Base-by-base conservation (phyloP, 1,284 basidiomycete species). In the Boletus semigastroideus region DNA sequence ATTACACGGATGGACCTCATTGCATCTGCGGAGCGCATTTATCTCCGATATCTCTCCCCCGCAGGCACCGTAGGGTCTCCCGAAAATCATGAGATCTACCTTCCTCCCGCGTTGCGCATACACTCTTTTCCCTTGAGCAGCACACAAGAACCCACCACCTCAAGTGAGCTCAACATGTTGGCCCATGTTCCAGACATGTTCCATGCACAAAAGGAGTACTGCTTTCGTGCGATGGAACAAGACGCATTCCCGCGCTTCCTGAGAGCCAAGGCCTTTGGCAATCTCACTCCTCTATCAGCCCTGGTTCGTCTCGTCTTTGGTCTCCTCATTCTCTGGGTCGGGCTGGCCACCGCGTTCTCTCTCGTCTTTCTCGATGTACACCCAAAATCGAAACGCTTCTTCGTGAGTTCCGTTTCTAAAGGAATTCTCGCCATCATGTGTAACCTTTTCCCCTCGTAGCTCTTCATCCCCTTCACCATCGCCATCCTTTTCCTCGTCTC, bases 161-260 rank as follows among this genome's bases (percentile, higher is more conserved):
- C 84, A 62, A 78, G 79, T 37, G 90, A 95, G 68, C 72, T 85
- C 43, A 83, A 80, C 49, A 77, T 92, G 52, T 77, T 98, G 79
- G 87, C 95, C 1, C 86, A 92, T 58, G 87, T 99, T 40, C 95
- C 96, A 12, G 96, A 98, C 70, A 90, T 98, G 78, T 99, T 98
- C 76, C 93, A 98, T 68, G 76, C 86, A 3, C 96, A 98, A 74
- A 98, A 99, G 76, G 92, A 97, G 66, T 98, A 97, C 67, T 94
- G 95, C 65, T 97, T 96, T 79, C 82, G 92, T 49, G 93, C 93
- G 5, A 96, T 98, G 87, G 95, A 98, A 69, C 90, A 94, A 71
- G 94, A 98, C 65, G 91, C 92, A n/a, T 98, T 96, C 77, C 93
- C 94, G 42, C 82, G 94, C 4, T 99, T 99, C 80, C 75, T 99